Percentiles rank a stretch among this genome's conserved stretches.
These are phyloP conservation scores for Lactarius tabidus DNA, from an alignment of 768 basidiomycete species.

Conservation along the genomic window DNA sequence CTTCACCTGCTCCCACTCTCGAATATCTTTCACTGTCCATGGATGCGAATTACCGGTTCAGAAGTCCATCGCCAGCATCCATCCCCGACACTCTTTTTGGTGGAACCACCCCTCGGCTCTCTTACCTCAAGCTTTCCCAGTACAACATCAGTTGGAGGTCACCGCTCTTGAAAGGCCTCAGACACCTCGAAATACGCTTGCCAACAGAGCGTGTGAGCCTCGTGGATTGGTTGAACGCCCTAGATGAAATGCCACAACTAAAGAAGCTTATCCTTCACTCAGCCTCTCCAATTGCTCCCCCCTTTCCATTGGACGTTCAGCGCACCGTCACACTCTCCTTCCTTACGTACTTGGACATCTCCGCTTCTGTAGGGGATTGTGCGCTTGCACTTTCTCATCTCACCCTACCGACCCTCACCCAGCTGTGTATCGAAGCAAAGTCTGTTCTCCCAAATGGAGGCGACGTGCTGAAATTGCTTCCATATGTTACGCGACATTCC, in stretches of 20 bases:
- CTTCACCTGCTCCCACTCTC: too few relatives aligned
- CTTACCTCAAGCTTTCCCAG: not conserved
- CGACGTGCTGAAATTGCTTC: not conserved
- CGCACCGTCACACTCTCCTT: too few relatives aligned
- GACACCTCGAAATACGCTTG: not conserved
- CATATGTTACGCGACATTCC: not conserved
- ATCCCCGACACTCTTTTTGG: not conserved
- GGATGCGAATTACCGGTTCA: not conserved
- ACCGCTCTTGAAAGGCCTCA: too few relatives aligned
- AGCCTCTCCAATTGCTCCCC: too few relatives aligned
- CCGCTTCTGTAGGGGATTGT: too few relatives aligned
- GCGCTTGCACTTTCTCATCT: conserved; percentile 3
- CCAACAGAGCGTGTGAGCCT: not conserved
- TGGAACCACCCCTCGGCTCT: not conserved
- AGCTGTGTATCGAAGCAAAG: not conserved
- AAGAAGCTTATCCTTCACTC: not conserved
- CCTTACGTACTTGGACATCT: not conserved
- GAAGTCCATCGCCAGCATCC: not conserved
- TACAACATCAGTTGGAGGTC: too few relatives aligned
- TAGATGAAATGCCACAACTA: conserved; percentile 1
- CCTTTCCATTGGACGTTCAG: not conserved
- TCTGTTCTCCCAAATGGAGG: not conserved
- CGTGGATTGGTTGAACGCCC: conserved; percentile 5
- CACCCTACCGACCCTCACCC: not conserved
- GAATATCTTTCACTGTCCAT: too few relatives aligned